Evolutionary conservation across 2,329 filamentous ascomycete genomes (phyloP), one percentile per base, ranked within the genome.

Genomic region (Aspergillus sp.): DNA sequence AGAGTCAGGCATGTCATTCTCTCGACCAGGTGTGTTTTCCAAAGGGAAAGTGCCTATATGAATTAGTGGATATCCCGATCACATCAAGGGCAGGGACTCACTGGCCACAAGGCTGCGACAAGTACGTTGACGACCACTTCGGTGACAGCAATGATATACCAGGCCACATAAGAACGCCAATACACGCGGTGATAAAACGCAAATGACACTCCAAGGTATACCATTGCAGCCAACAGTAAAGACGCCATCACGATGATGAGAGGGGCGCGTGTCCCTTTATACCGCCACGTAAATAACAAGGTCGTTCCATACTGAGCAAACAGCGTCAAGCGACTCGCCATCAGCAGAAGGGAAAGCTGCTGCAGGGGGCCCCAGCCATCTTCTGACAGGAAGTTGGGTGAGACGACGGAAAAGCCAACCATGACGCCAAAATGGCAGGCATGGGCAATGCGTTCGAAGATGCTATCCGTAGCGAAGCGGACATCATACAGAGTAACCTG

Each of bases 351-450:
- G 1, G 33, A 37, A 6, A 37, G 33, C 33, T 37, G 33, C 13
- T 37, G 33, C 0, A 37, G 33, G 15, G 33, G 33, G 5, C 33
- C 33, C 33, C 33, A 37, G 33, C 33, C 33, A 37, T 37, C 33
- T 0, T 37, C 5, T 15, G 13, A 12, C 13, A 37, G 33, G 33
- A 37, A 37, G 13, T 37, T 37, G 13, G 33, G 33, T 5, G 11
- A 12, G 33, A 37, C 13, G 4, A 37, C 12, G 11, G 0, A 13
- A 3, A 54, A 44, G 5, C 52, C 52, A 7, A 49, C 37, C 52
- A 54, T 54, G 20, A 54, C 52, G 8, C 52, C 52, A 12, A 54
- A 54, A 30, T 54, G 52, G 30, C 52, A 54, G 33, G 44, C 52
- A 15, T 54, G 52, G 20, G 42, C 52, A n/a, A 54, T n/a, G 7